Evolutionary conservation across 2,329 filamentous ascomycete genomes (phyloP).

Genomic region (Cladophialophora bantiana): DNA sequence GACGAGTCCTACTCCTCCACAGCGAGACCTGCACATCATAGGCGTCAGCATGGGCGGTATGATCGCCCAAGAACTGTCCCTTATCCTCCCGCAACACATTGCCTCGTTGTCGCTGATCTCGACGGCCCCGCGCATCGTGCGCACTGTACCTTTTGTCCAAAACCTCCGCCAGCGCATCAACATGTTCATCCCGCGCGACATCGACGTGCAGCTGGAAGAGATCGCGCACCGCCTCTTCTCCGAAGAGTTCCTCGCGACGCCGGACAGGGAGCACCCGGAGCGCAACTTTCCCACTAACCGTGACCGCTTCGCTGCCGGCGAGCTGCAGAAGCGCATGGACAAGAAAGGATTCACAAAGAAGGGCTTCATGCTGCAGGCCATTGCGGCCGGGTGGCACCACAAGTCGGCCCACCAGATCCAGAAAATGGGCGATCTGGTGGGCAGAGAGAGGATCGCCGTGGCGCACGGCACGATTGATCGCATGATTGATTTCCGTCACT

Average conservation of each 20-base stretch:
- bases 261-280: conserved; percentile 41
- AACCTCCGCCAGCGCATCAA: conserved; percentile 67
- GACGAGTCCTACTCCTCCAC: conserved; percentile 43
- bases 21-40: conserved; percentile 68
- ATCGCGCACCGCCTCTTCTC: conserved; percentile 73
- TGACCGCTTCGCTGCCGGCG: conserved; percentile 81
- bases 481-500: conserved; percentile 80
- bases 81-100: conserved; percentile 41
- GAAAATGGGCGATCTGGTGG: conserved; percentile 71
- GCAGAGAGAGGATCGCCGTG: conserved; percentile 75
- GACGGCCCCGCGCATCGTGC: conserved; percentile 67
- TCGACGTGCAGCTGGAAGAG: conserved; percentile 70
- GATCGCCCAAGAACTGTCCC: conserved; percentile 81
- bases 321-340: conserved; percentile 74
- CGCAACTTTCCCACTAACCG: conserved; percentile 73
- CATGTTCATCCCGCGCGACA: conserved; percentile 71
- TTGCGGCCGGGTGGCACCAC: conserved; percentile 80
- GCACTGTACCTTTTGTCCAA: conserved; percentile 64
- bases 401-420: conserved; percentile 73
- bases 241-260: conserved; percentile 57
- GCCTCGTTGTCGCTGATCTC: conserved; percentile 65
- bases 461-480: conserved; percentile 76
- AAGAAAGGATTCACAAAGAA: conserved; percentile 65
- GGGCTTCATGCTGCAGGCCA: conserved; percentile 77
- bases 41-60: conserved; percentile 89